Evolutionary conservation across 331 rosid species (phyloP).

Genomic region (Acacia concinna): DNA sequence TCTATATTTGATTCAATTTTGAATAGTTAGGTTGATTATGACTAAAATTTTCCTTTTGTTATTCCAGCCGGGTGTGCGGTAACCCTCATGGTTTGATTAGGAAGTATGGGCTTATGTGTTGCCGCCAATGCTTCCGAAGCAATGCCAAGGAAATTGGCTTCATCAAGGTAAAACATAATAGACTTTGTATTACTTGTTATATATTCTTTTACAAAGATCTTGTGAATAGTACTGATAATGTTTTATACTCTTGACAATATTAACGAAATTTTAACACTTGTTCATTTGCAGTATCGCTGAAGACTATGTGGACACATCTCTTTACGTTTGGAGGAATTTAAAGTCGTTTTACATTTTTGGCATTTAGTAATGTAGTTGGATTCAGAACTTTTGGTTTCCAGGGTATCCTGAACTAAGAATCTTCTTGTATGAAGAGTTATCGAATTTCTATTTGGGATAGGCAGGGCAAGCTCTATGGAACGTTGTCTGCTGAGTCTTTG

Average conservation of each 20-base stretch:
- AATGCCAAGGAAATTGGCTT: constrained; percentile 66
- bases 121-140: constrained; percentile 71
- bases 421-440: not conserved
- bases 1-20: not conserved
- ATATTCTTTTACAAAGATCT: not conserved
- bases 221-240: not conserved
- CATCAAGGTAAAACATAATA: not conserved
- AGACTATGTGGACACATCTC: not conserved
- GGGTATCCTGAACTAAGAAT: not conserved
- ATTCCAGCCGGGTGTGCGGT: constrained; percentile 59
- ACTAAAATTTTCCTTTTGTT: not conserved
- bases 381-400: not conserved
- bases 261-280: not conserved
- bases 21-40: not conserved
- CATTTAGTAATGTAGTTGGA: not conserved
- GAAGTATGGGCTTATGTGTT: constrained; percentile 58
- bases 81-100: constrained; percentile 60
- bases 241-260: not conserved
- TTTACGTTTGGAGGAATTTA: not conserved
- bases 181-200: not conserved
- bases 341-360: not conserved
- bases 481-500: not conserved
- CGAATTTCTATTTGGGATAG: not conserved
- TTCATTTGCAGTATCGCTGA: constrained; percentile 7
- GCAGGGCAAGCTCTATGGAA: not conserved